phyloP scores from a whole-genome alignment of 306 rosid genomes.

The Vigna trinervia region DNA sequence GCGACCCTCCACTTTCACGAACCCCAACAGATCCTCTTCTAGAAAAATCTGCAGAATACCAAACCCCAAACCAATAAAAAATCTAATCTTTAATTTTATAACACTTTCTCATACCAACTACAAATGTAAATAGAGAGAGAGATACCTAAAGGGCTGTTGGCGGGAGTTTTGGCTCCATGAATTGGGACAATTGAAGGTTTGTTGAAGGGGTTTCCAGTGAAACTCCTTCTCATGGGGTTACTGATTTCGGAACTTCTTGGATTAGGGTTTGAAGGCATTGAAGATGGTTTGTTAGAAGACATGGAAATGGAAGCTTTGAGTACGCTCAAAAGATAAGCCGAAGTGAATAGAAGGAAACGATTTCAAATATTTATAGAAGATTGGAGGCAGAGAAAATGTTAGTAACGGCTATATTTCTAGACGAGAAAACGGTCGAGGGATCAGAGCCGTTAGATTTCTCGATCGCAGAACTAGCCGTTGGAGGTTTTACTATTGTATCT shows the following conservation, averaged over 20 bases:
- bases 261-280: conserved; percentile 53
- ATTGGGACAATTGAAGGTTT: conserved; percentile 62
- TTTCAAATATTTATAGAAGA: conserved; percentile 34
- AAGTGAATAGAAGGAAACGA: conserved; percentile 9
- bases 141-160: conserved; percentile 44
- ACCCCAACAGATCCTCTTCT: conserved; percentile 55
- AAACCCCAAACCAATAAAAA: not conserved
- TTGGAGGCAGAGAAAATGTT: not conserved
- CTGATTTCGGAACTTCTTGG: conserved; percentile 67
- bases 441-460: conserved; percentile 61
- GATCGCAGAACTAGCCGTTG: conserved; percentile 51
- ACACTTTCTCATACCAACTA: conserved; percentile 43
- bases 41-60: conserved; percentile 54
- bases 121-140: not conserved
- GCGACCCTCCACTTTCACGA: conserved; percentile 48
- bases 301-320: conserved; percentile 45
- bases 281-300: conserved; percentile 61
- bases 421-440: conserved; percentile 29
- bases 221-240: conserved; percentile 70
- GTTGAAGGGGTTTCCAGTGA: conserved; percentile 71
- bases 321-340: not conserved
- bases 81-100: not conserved
- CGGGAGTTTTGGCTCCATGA: conserved; percentile 67
- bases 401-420: conserved; percentile 66
- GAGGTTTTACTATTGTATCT: not conserved